Evolutionary conservation across 2,329 filamentous ascomycete species (phyloP).

Genomic region (Ambrosiella cleistominuta): DNA sequence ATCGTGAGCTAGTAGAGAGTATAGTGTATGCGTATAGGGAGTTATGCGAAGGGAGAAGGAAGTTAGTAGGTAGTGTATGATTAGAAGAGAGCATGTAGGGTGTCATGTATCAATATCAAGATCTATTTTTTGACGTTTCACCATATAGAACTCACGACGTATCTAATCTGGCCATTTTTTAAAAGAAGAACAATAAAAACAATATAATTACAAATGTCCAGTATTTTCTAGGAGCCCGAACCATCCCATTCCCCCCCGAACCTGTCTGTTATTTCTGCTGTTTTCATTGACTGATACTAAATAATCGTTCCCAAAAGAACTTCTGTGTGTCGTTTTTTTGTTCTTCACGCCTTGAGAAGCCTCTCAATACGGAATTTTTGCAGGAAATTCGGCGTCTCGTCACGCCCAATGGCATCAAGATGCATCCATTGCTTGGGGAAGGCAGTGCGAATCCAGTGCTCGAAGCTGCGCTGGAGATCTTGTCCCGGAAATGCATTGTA

Average conservation of each 20-base stretch:
- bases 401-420: conserved; percentile 37
- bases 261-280: background rate
- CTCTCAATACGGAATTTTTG: conserved; percentile 33
- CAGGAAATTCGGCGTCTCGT: conserved; percentile 26
- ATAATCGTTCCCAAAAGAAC: background rate
- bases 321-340: background rate
- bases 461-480: conserved; percentile 49
- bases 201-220: background rate
- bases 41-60: background rate
- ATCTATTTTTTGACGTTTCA: background rate
- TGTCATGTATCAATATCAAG: conserved; percentile 1
- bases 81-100: background rate
- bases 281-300: background rate
- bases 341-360: conserved; percentile 28
- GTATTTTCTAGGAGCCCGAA: background rate
- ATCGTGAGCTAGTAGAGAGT: background rate
- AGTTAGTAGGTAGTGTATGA: background rate
- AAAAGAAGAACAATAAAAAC: conserved; percentile 4
- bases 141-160: background rate
- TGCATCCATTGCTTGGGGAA: conserved; percentile 55
- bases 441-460: conserved; percentile 52
- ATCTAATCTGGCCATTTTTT: background rate
- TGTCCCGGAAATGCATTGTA: conserved; percentile 56
- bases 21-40: background rate
- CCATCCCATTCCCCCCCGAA: background rate